phyloP scores from a whole-genome alignment of 1,284 basidiomycete species.

The Gomphus sp. region DNA sequence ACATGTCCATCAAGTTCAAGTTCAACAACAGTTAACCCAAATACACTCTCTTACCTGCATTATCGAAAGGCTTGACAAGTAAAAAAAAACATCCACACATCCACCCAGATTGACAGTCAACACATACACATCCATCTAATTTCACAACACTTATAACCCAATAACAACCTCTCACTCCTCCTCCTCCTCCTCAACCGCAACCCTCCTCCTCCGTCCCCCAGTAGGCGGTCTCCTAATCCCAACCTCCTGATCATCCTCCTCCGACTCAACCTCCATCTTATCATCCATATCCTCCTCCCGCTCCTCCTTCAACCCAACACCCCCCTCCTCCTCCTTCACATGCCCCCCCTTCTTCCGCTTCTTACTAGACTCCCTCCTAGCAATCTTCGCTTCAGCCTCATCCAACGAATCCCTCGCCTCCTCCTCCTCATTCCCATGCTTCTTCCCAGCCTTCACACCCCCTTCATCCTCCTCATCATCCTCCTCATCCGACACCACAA shows the following conservation, averaged over 20 bases:
- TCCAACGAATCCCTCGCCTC: conserved; percentile 47
- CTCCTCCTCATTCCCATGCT: conserved; percentile 18
- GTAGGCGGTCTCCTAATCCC: conserved; percentile 7
- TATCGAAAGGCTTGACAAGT: no score
- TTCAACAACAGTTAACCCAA: no score
- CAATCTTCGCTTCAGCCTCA: conserved; percentile 54
- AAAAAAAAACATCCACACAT: background rate
- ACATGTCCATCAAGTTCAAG: no score
- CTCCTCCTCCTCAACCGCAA: conserved; percentile 13
- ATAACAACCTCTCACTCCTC: conserved; percentile 11
- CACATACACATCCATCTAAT: no score
- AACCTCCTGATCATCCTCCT: conserved; percentile 44
- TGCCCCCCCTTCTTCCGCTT: conserved; percentile 16
- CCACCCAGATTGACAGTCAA: background rate
- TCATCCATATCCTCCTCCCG: conserved; percentile 28
- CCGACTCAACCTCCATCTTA: conserved; percentile 47
- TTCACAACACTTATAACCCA: no score
- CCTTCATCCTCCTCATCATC: conserved; percentile 45
- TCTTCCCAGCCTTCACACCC: conserved; percentile 22
- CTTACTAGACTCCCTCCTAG: conserved; percentile 40
- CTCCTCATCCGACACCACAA: conserved; percentile 67
- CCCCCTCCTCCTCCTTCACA: conserved; percentile 13
- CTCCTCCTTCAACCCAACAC: conserved; percentile 20
- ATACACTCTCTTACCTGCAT: no score
- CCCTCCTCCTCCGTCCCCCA: conserved; percentile 1